Evolutionary conservation across 2,329 filamentous ascomycete genomes (phyloP).

Genomic region (Coniochaeta sp.): DNA sequence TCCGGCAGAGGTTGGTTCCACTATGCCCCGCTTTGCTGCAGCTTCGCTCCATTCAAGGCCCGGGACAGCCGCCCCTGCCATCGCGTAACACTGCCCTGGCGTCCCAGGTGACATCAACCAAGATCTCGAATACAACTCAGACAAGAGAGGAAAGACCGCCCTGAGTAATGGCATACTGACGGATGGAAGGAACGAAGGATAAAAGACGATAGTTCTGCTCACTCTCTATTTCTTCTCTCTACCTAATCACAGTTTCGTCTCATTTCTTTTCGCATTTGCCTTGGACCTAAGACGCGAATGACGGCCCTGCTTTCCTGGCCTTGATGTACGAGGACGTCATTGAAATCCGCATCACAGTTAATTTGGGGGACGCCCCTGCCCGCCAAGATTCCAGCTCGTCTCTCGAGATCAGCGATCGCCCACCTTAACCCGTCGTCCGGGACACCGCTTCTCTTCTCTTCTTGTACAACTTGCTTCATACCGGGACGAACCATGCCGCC

Average conservation of each 20-base stretch:
- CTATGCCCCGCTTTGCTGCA: background rate
- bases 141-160: background rate
- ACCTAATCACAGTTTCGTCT: background rate
- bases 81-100: background rate
- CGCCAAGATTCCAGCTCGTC: background rate
- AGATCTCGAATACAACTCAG: background rate
- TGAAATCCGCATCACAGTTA: background rate
- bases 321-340: background rate
- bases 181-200: background rate
- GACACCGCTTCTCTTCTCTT: background rate
- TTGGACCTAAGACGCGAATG: background rate
- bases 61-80: background rate
- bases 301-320: background rate
- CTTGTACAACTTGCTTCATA: background rate
- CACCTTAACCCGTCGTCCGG: background rate
- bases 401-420: background rate
- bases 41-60: background rate
- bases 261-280: background rate
- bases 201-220: background rate
- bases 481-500: conserved; percentile 57
- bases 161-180: background rate
- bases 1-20: background rate
- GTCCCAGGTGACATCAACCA: background rate
- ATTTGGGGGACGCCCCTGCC: background rate
- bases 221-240: background rate